Conservation (phyloP, 1,284 basidiomycete species). For the Athelia sp. region DNA sequence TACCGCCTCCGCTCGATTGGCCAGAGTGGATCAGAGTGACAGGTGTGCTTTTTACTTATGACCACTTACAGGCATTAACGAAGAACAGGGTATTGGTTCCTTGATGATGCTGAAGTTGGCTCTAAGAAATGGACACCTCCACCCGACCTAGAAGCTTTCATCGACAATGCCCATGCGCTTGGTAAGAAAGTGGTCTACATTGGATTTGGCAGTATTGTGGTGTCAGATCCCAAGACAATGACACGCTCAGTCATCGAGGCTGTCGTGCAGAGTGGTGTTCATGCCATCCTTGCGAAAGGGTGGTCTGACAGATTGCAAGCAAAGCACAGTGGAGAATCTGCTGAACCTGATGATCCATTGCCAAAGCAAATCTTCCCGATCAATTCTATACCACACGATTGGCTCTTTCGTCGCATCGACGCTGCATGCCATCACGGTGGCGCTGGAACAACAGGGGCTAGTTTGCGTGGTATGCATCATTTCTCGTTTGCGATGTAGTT, state of each 20-base stretch:
- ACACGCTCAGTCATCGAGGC: constrained; percentile 89
- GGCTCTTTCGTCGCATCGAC: constrained; percentile 92
- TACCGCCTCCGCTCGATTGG: constrained; percentile 94
- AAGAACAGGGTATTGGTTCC: constrained; percentile 84
- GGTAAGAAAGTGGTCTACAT: constrained; percentile 95
- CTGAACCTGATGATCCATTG: constrained; percentile 62
- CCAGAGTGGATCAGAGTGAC: constrained; percentile 97
- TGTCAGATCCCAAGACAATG: constrained; percentile 90
- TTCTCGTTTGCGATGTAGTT: constrained; percentile 7
- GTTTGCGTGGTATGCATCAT: constrained; percentile 65
- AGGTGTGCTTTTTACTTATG: constrained; percentile 40
- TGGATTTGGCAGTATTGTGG: constrained; percentile 98
- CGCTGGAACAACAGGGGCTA: constrained; percentile 93
- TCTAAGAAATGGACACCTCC: constrained; percentile 88
- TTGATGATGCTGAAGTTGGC: constrained; percentile 85
- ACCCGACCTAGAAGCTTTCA: constrained; percentile 74
- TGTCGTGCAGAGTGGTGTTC: constrained; percentile 78
- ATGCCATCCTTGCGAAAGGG: constrained; percentile 93
- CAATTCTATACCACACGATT: constrained; percentile 91
- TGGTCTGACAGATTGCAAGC: constrained; percentile 91
- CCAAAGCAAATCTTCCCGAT: constrained; percentile 81
- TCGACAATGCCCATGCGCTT: constrained; percentile 66
- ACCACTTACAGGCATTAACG: constrained; percentile 9
- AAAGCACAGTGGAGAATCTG: constrained; percentile 50
- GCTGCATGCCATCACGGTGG: constrained; percentile 98